Evolutionary conservation across 2,329 filamentous ascomycete genomes (phyloP), one percentile per base, ranked within the genome.

Genomic region (Annulohypoxylon truncatum): DNA sequence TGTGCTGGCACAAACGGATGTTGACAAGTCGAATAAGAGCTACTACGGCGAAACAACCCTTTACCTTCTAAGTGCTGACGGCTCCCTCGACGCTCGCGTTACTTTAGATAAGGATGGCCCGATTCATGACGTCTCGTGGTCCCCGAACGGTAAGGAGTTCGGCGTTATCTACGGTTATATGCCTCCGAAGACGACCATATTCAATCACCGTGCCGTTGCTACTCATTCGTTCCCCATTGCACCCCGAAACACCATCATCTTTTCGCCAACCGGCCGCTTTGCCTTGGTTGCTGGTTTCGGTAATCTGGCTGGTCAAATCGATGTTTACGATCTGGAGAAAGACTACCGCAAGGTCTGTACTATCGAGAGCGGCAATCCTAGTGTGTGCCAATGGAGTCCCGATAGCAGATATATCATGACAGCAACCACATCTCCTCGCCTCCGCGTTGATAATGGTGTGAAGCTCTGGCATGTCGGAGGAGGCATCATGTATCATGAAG

Each of bases 41-140:
- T 99, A 99, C 83, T 99, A 99, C 74, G 96, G 96, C 77, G 96
- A 99, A 83, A 98, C 96, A 8, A 98, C 93, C 70, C 89, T 99
- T 77, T 98, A 98, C 82, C 87, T 99, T 72, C 87, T 99, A 69
- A 97, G 93, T 79, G 92, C 94, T 69, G 96, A 92, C 76, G 95
- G 94, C 68, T 89, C 90, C 50, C 96, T 98, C 75, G 96, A 99
- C 80, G 96, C 95, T 63, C 90, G 96, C 73, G 90, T 99, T 72
- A 88, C 92, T 69, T 85, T 97, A 53, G 96, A 99, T 81, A 98
- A 98, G 83, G 95, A 98, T 78, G 96, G 96, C 0, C 96, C 96
- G 4, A 97, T 98, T 74, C 95, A 98, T 79, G 96, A 99, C 77
- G 95, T 99, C 44, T 89, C 92, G n/a, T 99, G 96, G 96, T 97